Evolutionary conservation across 495 filamentous ascomycete species (phyloP), one percentile per base, ranked within the genome.

Genomic region (Podospora pseudoanserina): DNA sequence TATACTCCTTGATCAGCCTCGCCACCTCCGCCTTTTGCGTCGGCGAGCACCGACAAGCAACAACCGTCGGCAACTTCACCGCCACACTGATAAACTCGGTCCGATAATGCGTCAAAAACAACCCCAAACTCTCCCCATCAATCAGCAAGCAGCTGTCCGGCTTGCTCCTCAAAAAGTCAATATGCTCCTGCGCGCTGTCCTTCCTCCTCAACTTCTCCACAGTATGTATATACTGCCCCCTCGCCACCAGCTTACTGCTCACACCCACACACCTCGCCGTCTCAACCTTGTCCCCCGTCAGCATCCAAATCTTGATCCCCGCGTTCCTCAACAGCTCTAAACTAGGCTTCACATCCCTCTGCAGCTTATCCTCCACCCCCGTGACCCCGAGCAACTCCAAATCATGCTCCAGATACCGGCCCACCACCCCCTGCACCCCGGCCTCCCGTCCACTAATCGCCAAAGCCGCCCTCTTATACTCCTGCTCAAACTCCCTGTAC

Each of bases 301-400:
- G 82, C 96, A 99, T 99, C 96, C 96, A 99, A 65, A 98, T 97
- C 79, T 97, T 97, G 75, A 99, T 92, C n/a, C 96, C 96, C 9
- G 96, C 96, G 76, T 99, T 98, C 68, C 96, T 91, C 57, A 99
- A 88, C 16, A 98, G 85, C 74, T 99, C 96, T 6, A 99, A 85
- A 1, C 91, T 94, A 3, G 94, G 90, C 74, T 97, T 98, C 74
- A 99, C 96, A 79, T 97, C 92, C 64, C 87, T 87, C 76, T 99
- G 96, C 26, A 99, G 83, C 69, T 96, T 96, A 77, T 99, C 96
- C 76, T 99, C 96, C 1, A 99, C 96, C 65, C 96, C 96, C 1
- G 96, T 99, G 16, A 99, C 94, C 15, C 96, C 96, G 2, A 97
- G 85, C 23, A 99, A 85, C 75, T 98, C 95, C 2, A 98, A 83